These are phyloP conservation scores for Aspergillus spinulosporus DNA, from an alignment of 2,329 filamentous ascomycete species.

Conservation along the genomic window DNA sequence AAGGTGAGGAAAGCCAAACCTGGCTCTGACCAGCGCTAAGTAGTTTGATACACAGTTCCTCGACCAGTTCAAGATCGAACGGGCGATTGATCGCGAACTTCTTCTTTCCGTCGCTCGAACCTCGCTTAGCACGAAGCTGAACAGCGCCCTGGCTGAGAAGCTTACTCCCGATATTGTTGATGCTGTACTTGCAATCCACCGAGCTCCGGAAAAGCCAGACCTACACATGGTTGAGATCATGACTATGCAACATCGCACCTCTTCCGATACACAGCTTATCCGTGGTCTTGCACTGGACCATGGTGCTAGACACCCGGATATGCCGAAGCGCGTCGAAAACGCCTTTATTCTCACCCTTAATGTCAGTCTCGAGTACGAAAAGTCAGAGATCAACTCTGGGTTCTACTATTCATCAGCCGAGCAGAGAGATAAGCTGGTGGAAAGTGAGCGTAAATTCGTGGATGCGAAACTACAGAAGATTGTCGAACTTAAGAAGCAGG, in stretches of 20 bases:
- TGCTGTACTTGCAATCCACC: slow-evolving; percentile 90
- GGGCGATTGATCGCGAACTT: slow-evolving; percentile 88
- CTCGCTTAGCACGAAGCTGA: slow-evolving; percentile 92
- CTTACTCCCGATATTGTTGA: slow-evolving; percentile 96
- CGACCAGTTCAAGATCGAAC: slow-evolving; percentile 85
- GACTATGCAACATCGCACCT: slow-evolving; percentile 99
- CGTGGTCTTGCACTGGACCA: slow-evolving; percentile 90
- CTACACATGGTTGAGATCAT: slow-evolving; percentile 99
- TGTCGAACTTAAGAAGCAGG: slow-evolving; percentile 95
- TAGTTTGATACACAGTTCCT: slow-evolving; percentile 66
- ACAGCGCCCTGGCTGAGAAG: slow-evolving; percentile 81
- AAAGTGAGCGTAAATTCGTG: slow-evolving; percentile 93
- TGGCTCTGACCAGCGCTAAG: slow-evolving; percentile 7
- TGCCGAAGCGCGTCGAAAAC: slow-evolving; percentile 95
- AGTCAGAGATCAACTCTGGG: slow-evolving; percentile 97
- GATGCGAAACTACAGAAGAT: slow-evolving; percentile 97
- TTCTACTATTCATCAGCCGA: slow-evolving; percentile 99
- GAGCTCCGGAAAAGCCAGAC: slow-evolving; percentile 86
- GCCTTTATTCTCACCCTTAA: slow-evolving; percentile 94
- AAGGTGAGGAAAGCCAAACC: slow-evolving; percentile 58
- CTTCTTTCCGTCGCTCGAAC: slow-evolving; percentile 90
- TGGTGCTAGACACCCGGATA: slow-evolving; percentile 93
- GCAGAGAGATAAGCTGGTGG: slow-evolving; percentile 95
- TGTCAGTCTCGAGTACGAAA: slow-evolving; percentile 97
- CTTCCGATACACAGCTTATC: slow-evolving; percentile 94